A percentile compares a stretch with the other conserved stretches of the same genome.
phyloP scores from a whole-genome alignment of 129 eudicot species.

The Artemisia annua region DNA sequence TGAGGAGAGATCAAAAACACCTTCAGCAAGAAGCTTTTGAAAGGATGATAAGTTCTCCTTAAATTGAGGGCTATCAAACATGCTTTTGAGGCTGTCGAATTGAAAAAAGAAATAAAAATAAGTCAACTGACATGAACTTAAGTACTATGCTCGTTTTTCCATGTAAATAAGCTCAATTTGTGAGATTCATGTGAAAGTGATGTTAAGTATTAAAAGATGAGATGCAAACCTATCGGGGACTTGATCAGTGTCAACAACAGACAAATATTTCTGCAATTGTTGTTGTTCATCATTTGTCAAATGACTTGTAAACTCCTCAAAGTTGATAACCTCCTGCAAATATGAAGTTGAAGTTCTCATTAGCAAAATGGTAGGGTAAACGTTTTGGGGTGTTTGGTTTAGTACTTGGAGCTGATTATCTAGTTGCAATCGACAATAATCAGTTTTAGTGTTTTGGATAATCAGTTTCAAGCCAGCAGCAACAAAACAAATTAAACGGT shows the following conservation, averaged over 20 bases:
- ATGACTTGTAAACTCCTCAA: constrained; percentile 51
- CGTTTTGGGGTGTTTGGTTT: background rate
- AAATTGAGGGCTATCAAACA: constrained; percentile 76
- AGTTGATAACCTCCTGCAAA: constrained; percentile 71
- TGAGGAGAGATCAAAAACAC: constrained; percentile 65
- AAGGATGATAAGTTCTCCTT: constrained; percentile 70
- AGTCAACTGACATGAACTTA: background rate
- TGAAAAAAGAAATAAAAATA: constrained; percentile 12
- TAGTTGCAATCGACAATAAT: background rate
- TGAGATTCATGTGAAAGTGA: background rate
- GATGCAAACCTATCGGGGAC: constrained; percentile 57
- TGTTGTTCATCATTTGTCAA: constrained; percentile 66
- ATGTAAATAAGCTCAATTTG: constrained; percentile 10
- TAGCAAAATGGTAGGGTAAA: constrained; percentile 16
- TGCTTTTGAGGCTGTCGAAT: constrained; percentile 60
- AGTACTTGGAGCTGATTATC: background rate
- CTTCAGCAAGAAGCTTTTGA: constrained; percentile 86
- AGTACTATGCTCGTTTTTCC: background rate
- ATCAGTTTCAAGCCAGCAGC: background rate
- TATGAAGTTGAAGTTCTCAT: constrained; percentile 17
- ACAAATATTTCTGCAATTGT: constrained; percentile 57
- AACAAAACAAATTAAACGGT: background rate
- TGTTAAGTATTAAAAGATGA: constrained; percentile 1
- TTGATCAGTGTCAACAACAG: constrained; percentile 47
- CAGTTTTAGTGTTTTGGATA: background rate